Evolutionary conservation across 306 rosid species (phyloP).

Genomic region (Dalbergia oliveri): DNA sequence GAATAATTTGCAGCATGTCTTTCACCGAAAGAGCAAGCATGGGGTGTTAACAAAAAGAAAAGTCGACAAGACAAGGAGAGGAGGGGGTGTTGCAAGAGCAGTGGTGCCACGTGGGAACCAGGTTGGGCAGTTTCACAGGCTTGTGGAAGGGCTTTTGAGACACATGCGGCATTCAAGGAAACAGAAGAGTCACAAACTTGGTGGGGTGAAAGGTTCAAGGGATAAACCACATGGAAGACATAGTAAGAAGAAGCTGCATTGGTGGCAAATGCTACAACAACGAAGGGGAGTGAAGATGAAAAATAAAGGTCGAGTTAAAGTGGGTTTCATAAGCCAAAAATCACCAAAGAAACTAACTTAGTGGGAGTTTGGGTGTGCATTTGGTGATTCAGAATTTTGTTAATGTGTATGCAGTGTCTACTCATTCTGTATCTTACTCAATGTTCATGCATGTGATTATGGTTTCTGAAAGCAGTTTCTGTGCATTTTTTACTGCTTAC

Average conservation of each 20-base stretch:
- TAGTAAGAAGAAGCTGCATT: slow-evolving; percentile 52
- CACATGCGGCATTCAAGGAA: slow-evolving; percentile 59
- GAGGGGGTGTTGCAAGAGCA: slow-evolving; percentile 38
- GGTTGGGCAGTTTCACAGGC: slow-evolving; percentile 66
- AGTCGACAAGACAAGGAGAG: slow-evolving; percentile 30
- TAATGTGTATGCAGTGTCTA: background rate
- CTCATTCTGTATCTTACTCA: too few species aligned
- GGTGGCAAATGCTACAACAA: slow-evolving; percentile 60
- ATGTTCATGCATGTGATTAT: background rate
- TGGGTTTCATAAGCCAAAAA: slow-evolving; percentile 54
- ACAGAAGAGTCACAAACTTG: slow-evolving; percentile 40
- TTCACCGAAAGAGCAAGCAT: slow-evolving; percentile 44
- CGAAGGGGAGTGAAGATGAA: slow-evolving; percentile 58
- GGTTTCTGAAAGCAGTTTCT: background rate
- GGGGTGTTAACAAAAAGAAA: slow-evolving; percentile 23
- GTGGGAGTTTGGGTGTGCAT: slow-evolving; percentile 16
- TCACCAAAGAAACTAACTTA: slow-evolving; percentile 35
- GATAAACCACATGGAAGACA: slow-evolving; percentile 32
- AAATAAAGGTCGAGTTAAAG: slow-evolving; percentile 55
- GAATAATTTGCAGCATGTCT: slow-evolving; percentile 58
- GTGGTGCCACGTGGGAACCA: slow-evolving; percentile 39
- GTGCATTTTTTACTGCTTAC: slow-evolving; percentile 6
- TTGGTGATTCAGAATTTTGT: background rate
- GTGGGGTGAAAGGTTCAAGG: slow-evolving; percentile 16
- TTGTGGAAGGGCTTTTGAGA: slow-evolving; percentile 64